Evolutionary conservation across 176 grass and related monocot species (phyloP).

Genomic region (Canna indica): DNA sequence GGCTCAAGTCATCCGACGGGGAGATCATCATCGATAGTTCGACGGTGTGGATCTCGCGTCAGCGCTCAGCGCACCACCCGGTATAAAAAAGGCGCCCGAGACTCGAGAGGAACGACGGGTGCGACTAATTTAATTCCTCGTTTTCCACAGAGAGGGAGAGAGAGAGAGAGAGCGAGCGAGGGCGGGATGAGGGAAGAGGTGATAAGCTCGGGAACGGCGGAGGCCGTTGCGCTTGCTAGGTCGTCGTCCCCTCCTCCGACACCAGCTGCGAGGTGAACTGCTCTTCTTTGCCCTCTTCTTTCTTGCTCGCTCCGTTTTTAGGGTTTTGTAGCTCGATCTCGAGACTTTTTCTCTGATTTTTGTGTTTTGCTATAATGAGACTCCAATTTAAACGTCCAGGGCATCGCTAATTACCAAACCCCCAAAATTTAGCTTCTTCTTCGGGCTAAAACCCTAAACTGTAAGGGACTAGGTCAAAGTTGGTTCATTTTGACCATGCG

Average conservation of each 20-base stretch:
- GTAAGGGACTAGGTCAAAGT: background rate
- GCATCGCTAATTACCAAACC: background rate
- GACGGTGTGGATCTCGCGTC: background rate
- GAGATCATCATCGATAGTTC: background rate
- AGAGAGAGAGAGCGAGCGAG: constrained; percentile 10
- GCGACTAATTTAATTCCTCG: background rate
- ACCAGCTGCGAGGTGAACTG: constrained; percentile 63
- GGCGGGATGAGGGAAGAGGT: constrained; percentile 82
- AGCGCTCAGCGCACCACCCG: background rate
- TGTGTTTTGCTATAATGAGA: background rate
- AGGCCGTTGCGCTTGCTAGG: constrained; percentile 43
- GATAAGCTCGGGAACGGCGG: constrained; percentile 63
- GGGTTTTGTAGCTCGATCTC: background rate
- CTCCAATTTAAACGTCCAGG: background rate
- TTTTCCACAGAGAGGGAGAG: background rate
- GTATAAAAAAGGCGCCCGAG: background rate
- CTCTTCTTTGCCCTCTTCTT: background rate
- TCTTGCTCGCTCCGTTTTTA: background rate
- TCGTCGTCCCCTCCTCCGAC: constrained; percentile 72
- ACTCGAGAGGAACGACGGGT: background rate
- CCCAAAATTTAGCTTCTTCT: constrained; percentile 1
- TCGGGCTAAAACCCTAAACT: background rate
- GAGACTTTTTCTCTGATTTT: background rate
- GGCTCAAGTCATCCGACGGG: background rate
- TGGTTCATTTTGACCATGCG: background rate